A percentile compares a stretch with the other conserved stretches of the same genome.
phyloP scores from a whole-genome alignment of 2,329 filamentous ascomycete genomes.

The Domatiomyces catenatus region DNA sequence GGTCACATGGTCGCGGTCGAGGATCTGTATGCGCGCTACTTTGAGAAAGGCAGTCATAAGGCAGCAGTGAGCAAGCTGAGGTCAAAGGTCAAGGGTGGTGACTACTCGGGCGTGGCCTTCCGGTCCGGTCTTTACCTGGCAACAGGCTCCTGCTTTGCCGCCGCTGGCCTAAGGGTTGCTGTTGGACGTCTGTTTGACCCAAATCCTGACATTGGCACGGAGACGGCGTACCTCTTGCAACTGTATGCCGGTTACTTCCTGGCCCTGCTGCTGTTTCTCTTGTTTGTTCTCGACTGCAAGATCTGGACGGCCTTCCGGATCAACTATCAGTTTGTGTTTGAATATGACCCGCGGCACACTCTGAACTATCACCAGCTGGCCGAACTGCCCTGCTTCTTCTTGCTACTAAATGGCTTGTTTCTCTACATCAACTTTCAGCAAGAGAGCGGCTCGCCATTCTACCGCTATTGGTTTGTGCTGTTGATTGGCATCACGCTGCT shows the following conservation, averaged over 20 bases:
- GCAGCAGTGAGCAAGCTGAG: conserved; percentile 77
- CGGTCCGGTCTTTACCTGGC: conserved; percentile 53
- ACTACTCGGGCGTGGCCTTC: conserved; percentile 45
- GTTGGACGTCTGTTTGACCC: conserved; percentile 33
- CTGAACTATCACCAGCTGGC: conserved; percentile 80
- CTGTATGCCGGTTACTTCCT: conserved; percentile 89
- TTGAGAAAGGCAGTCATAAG: conserved; percentile 86
- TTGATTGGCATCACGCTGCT: conserved; percentile 53
- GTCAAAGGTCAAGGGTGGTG: conserved; percentile 46
- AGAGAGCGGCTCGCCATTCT: conserved; percentile 52
- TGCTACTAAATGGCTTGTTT: conserved; percentile 58
- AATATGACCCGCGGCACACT: conserved; percentile 74
- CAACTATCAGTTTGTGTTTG: conserved; percentile 94
- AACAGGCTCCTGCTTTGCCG: conserved; percentile 47
- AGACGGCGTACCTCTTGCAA: conserved; percentile 57
- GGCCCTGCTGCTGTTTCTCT: conserved; percentile 58
- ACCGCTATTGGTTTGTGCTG: conserved; percentile 72
- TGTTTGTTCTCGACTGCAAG: conserved; percentile 77
- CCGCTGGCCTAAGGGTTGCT: conserved; percentile 52
- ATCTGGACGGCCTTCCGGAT: conserved; percentile 74
- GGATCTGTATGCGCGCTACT: conserved; percentile 86
- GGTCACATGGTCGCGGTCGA: conserved; percentile 66
- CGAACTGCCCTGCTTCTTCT: conserved; percentile 73
- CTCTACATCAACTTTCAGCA: conserved; percentile 79
- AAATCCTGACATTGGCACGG: conserved; percentile 34